Evolutionary conservation across 176 grass and related monocot genomes (phyloP).

Genomic region (Musa schizocarpa): DNA sequence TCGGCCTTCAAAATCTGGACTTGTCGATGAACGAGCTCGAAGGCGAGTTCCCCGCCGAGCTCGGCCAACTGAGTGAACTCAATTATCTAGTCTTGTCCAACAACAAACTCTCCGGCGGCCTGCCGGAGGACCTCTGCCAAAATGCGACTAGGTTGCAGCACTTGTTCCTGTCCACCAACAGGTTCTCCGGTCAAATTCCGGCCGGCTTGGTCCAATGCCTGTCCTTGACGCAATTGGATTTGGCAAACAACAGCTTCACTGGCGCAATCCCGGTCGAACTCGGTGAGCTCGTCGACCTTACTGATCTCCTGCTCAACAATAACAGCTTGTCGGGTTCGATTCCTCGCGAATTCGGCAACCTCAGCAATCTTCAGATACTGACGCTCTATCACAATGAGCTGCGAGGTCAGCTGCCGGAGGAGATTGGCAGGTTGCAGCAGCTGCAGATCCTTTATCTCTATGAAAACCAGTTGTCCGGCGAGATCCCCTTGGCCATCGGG

Average conservation of each 20-base stretch:
- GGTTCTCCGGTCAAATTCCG: constrained; percentile 68
- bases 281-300: constrained; percentile 53
- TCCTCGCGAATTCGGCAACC: constrained; percentile 51
- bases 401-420: constrained; percentile 40
- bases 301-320: constrained; percentile 75
- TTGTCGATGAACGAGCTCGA: constrained; percentile 62
- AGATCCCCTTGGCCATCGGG: constrained; percentile 64
- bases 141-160: constrained; percentile 33
- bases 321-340: constrained; percentile 66
- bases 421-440: constrained; percentile 41
- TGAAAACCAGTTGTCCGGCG: constrained; percentile 72
- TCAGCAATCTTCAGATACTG: constrained; percentile 45
- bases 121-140: constrained; percentile 46
- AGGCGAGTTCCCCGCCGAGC: constrained; percentile 43
- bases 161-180: constrained; percentile 82
- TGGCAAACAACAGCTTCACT: constrained; percentile 76
- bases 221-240: constrained; percentile 60
- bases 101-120: constrained; percentile 47
- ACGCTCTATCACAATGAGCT: constrained; percentile 68
- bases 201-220: constrained; percentile 43
- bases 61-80: constrained; percentile 44
- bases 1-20: constrained; percentile 41
- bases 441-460: constrained; percentile 68
- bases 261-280: constrained; percentile 50
- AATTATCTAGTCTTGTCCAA: constrained; percentile 62